Percentiles rank a stretch among this genome's conserved stretches.
phyloP scores from a whole-genome alignment of 1,284 basidiomycete genomes.

The Puccinia sorghi region DNA sequence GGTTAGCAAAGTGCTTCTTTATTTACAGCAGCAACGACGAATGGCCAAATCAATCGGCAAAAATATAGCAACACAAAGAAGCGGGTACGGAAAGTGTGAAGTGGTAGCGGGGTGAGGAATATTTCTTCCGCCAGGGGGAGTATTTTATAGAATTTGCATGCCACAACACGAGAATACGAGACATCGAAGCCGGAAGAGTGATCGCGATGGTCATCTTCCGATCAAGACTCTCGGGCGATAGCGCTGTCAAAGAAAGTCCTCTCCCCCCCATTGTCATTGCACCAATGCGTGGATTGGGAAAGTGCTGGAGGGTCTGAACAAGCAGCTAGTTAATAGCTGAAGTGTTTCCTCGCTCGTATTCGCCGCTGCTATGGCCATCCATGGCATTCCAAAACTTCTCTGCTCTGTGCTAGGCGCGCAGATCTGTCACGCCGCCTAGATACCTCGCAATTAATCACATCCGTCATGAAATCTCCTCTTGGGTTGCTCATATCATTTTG shows the following conservation, averaged over 20 bases:
- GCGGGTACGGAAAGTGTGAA: neutral
- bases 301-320: neutral
- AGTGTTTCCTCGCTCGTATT: neutral
- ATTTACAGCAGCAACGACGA: neutral
- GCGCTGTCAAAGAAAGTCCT: neutral
- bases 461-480: too few species aligned
- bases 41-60: neutral
- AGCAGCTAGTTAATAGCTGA: neutral
- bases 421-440: too few species aligned
- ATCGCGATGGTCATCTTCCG: neutral
- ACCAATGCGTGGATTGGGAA: neutral
- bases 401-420: neutral
- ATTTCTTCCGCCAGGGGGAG: neutral
- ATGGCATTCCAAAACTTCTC: neutral
- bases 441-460: too few species aligned
- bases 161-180: neutral
- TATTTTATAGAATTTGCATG: neutral
- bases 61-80: neutral
- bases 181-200: neutral
- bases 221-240: neutral
- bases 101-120: neutral
- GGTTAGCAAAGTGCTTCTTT: neutral
- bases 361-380: neutral
- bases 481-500: too few species aligned
- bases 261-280: neutral